These are phyloP conservation scores for Candida maris DNA, from an alignment of 805 yeast genomes.

Conservation along the genomic window DNA sequence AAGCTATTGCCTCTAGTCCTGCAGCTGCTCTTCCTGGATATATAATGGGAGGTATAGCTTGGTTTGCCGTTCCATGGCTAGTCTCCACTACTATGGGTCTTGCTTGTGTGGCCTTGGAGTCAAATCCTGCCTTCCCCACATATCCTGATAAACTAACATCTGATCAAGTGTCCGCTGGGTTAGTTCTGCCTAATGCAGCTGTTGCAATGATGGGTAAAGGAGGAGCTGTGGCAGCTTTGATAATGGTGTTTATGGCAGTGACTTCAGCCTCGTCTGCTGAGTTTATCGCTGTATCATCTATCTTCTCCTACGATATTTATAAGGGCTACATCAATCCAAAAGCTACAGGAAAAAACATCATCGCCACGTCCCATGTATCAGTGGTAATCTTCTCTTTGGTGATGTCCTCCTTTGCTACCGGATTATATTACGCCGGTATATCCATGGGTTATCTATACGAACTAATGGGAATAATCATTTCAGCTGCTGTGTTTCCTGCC, in stretches of 20 bases:
- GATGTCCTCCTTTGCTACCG: constrained; percentile 83
- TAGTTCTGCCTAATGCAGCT: constrained; percentile 76
- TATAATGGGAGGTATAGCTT: constrained; percentile 80
- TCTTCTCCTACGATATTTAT: constrained; percentile 82
- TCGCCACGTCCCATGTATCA: constrained; percentile 61
- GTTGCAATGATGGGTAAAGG: constrained; percentile 80
- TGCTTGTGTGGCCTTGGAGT: constrained; percentile 74
- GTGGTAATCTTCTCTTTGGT: constrained; percentile 55
- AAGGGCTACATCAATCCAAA: constrained; percentile 74
- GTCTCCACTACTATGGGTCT: constrained; percentile 83
- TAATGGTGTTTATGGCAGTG: constrained; percentile 86
- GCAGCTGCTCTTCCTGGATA: constrained; percentile 85
- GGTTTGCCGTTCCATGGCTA: constrained; percentile 88
- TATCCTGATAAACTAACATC: constrained; percentile 65
- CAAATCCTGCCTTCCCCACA: constrained; percentile 70
- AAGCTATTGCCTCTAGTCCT: constrained; percentile 56
- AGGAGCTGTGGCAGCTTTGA: constrained; percentile 80
- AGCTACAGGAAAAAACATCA: constrained; percentile 72
- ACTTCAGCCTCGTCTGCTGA: constrained; percentile 93
- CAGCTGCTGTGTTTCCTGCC: constrained; percentile 81
- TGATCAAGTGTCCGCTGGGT: constrained; percentile 76
- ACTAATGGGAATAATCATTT: constrained; percentile 84
- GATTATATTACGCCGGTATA: constrained; percentile 75
- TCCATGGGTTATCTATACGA: constrained; percentile 86
- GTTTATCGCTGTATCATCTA: constrained; percentile 81